Conservation (phyloP, 176 grass and related monocot species). For the Paspalum notatum region DNA sequence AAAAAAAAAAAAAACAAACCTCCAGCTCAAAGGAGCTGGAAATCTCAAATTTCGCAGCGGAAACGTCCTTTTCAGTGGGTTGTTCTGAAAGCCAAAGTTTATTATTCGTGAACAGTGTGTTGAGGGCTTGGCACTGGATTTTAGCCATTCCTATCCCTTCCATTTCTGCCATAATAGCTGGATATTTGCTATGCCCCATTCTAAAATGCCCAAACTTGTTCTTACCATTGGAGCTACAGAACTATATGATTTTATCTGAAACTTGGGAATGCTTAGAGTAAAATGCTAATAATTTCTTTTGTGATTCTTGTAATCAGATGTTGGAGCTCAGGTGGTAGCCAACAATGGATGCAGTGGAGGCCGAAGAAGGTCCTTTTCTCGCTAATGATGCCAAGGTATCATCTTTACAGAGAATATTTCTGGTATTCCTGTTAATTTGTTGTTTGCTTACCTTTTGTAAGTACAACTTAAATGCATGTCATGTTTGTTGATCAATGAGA, state of each 20-base stretch:
- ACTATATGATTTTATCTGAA: not conserved
- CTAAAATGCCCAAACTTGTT: not conserved
- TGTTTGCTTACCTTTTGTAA: constrained; percentile 1
- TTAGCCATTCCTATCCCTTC: constrained; percentile 17
- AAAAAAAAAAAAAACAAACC: not conserved
- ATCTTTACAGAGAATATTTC: constrained; percentile 15
- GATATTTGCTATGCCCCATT: constrained; percentile 29
- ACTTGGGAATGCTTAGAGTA: constrained; percentile 25
- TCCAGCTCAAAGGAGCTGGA: constrained; percentile 25
- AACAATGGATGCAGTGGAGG: constrained; percentile 66
- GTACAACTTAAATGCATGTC: not conserved
- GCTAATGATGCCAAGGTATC: constrained; percentile 84
- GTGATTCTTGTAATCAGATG: constrained; percentile 53
- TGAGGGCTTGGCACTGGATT: constrained; percentile 25
- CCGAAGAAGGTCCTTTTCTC: constrained; percentile 71
- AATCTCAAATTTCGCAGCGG: constrained; percentile 21
- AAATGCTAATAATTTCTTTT: constrained; percentile 34
- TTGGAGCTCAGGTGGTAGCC: constrained; percentile 30
- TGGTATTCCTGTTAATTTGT: constrained; percentile 18
- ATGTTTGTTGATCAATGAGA: constrained; percentile 30
- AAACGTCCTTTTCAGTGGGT: constrained; percentile 15
- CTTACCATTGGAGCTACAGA: not conserved
- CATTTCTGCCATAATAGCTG: not conserved
- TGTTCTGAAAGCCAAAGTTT: constrained; percentile 18
- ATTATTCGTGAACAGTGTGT: constrained; percentile 32